Evolutionary conservation across 2,329 filamentous ascomycete species (phyloP), one percentile per base, ranked within the genome.

Genomic region (Colletotrichum limetticola): DNA sequence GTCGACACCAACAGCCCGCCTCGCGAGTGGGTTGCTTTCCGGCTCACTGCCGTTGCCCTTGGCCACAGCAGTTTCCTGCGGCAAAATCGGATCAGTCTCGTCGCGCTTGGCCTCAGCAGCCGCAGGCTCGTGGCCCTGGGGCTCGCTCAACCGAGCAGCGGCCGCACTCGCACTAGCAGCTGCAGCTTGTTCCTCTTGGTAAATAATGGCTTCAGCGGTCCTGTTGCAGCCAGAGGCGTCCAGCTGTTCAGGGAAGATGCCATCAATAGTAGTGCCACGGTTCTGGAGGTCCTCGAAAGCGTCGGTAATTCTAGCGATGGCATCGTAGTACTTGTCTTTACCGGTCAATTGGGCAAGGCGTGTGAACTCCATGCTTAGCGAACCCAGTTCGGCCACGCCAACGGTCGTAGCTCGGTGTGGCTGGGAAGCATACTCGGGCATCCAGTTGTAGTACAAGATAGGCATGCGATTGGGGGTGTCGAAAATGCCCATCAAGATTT

Each of bases 391-490:
- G n/a, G 91, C 91, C 37, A 92, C 82, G 77, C 88, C 84, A n/a
- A 89, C 89, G 61, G 79, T 82, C 71, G 86, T 84, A 1, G 93
- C 93, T 28, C 89, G 87, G 76, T 91, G 92, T 7, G 91, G 89
- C 75, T 91, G 88, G 4, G 88, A 90, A 11, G 89, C 88, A 77
- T 86, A 90, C 19, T 88, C 83, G 76, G 92, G 93, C 77, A 90
- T 89, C 94, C 93, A 98, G 74, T 88, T 85, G 83, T 96, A 97
- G 82, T 92, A 95, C 5, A 95, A 88, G 6, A 94, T 84, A 3
- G 96, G 95, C 94, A 98, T 97, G 77, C 95, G 91, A 81, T 98
- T 98, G 1, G 95, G 95, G 0, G 96, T 98, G 82, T 97, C 95
- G 78, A 97, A 97, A 4, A 93, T 89, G 66, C 92, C 91, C 85